Evolutionary conservation across 2,329 filamentous ascomycete species (phyloP), one percentile per base, ranked within the genome.

Genomic region (Colletotrichum lindemuthianum): DNA sequence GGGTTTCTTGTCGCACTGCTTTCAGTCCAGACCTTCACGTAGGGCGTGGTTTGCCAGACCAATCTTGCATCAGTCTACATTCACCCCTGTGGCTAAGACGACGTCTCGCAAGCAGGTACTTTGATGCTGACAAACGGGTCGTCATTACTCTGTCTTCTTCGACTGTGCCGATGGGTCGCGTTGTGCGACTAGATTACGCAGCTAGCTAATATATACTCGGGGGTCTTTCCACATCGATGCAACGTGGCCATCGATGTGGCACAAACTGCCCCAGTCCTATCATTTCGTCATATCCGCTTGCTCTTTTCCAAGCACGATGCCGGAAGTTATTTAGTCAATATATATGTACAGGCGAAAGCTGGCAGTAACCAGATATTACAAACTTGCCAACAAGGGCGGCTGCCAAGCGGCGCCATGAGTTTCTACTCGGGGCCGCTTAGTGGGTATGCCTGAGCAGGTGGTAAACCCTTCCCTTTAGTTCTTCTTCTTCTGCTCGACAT

Each of bases 401-500:
- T 36, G 45, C 24, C 37, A 50, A 32, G 37, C 24, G 37, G 36
- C 24, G 45, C 41, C n/a, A 41, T 45, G 43, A 7, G 37, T 13
- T 34, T 58, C 10, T 41, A 11, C 43, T 39, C 12, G 47, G 32
- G 6, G 24, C 32, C n/a, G n/a, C 24, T 33, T 39, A 13, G 32
- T n/a, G 45, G n/a, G 15, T 15, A 32, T 16, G 15, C 33, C 55
- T 57, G 43, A 34, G 13, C 6, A 15, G 11, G 8, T 57, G 43
- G 33, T 43, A 48, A 36, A 15, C n/a, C 13, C 48, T 13, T 52
- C 34, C 39, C 15, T 44, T 63, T 57, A 68, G 49, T 65, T 64
- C 13, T 43, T 69, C 61, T 71, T 71, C 63, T 70, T 70, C 9
- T 34, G 43, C 13, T 61, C 51, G 4, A 58, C 57, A 3, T 72